Evolutionary conservation across 2,329 filamentous ascomycete genomes (phyloP).

Genomic region (Trichoderma brevicompactum): DNA sequence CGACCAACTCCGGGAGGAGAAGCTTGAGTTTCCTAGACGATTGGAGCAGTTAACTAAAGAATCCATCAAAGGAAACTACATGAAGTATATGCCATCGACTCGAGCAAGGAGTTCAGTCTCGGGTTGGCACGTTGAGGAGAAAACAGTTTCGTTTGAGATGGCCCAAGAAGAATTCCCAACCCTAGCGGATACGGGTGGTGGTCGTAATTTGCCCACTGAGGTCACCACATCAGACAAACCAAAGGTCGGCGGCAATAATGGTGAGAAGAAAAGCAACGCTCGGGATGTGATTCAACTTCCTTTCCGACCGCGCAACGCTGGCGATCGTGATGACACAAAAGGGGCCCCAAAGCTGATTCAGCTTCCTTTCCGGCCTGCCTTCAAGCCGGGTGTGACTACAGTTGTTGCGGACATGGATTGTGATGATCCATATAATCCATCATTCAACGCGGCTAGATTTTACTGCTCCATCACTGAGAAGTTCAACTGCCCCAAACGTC

Average conservation of each 20-base stretch:
- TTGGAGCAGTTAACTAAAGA: conserved; percentile 38
- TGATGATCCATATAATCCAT: conserved; percentile 51
- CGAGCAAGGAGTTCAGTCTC: neutral
- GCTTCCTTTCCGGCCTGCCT: neutral
- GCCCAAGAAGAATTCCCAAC: conserved; percentile 32
- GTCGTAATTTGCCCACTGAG: neutral
- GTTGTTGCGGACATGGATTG: conserved; percentile 34
- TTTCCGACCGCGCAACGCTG: neutral
- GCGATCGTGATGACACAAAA: neutral
- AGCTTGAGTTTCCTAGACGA: conserved; percentile 42
- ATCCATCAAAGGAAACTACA: conserved; percentile 39
- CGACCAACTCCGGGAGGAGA: conserved; percentile 43
- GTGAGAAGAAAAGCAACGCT: neutral
- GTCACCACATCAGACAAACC: neutral
- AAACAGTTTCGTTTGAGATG: conserved; percentile 18
- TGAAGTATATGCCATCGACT: conserved; percentile 34
- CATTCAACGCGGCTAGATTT: conserved; percentile 56
- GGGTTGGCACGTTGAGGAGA: neutral
- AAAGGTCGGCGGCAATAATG: no score
- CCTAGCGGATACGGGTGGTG: neutral
- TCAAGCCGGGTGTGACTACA: conserved; percentile 30
- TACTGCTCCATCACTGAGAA: conserved; percentile 46
- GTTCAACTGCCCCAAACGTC: conserved; percentile 58
- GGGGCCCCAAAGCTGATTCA: neutral
- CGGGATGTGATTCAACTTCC: neutral